These are phyloP conservation scores for Glaciozyma martinii DNA, from an alignment of 768 basidiomycete species.

Conservation along the genomic window DNA sequence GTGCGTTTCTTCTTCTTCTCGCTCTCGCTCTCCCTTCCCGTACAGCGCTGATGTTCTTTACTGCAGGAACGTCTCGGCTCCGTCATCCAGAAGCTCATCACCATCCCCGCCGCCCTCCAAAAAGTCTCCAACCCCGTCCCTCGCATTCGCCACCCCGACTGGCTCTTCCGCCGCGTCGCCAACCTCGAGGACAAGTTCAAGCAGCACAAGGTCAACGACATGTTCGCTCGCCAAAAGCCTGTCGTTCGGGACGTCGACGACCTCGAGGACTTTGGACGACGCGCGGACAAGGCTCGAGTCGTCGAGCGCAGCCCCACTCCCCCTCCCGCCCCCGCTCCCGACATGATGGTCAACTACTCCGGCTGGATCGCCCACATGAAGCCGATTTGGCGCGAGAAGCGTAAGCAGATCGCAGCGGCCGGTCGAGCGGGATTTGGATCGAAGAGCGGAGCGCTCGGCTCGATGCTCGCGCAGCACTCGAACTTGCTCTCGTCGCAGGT, in stretches of 20 bases:
- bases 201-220: slow-evolving; percentile 94
- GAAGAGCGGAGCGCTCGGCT: slow-evolving; percentile 44
- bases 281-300: slow-evolving; percentile 54
- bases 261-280: slow-evolving; percentile 40
- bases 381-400: slow-evolving; percentile 62
- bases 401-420: slow-evolving; percentile 43
- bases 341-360: slow-evolving; percentile 58
- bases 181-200: slow-evolving; percentile 91
- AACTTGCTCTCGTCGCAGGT: slow-evolving; percentile 51
- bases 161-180: slow-evolving; percentile 84
- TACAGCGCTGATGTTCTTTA: too few relatives aligned
- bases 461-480: slow-evolving; percentile 41
- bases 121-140: slow-evolving; percentile 94
- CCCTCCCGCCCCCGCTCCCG: slow-evolving; percentile 45
- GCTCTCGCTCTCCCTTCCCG: too few relatives aligned
- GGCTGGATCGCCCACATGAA: slow-evolving; percentile 70
- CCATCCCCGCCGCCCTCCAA: slow-evolving; percentile 97
- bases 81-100: slow-evolving; percentile 97
- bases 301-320: slow-evolving; percentile 5
- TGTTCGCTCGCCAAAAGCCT: slow-evolving; percentile 53
- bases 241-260: slow-evolving; percentile 35
- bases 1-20: slow-evolving; percentile 46
- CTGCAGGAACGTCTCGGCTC: slow-evolving; percentile 61
- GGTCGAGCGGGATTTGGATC: slow-evolving; percentile 37
- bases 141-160: slow-evolving; percentile 90